phyloP scores from a whole-genome alignment of 768 basidiomycete genomes.

The Termitomyces titanicus region DNA sequence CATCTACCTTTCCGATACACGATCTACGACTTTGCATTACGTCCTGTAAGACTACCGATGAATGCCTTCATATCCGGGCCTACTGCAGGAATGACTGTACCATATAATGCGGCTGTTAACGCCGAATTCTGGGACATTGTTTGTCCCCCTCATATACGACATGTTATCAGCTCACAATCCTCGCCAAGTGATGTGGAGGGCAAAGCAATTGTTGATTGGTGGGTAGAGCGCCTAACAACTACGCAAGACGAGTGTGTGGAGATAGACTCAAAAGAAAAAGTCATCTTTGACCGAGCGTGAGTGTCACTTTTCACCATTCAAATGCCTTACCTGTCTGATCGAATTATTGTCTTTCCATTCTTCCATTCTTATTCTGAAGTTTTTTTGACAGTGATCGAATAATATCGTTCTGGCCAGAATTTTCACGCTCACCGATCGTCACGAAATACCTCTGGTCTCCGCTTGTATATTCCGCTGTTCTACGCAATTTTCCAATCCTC shows the following conservation, averaged over 20 bases:
- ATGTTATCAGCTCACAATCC: conserved; percentile 30
- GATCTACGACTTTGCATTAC: conserved; percentile 48
- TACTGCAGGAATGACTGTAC: conserved; percentile 43
- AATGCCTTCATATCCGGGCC: conserved; percentile 59
- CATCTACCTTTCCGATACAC: conserved; percentile 50
- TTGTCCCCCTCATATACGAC: conserved; percentile 37
- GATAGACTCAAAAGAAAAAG: conserved; percentile 34
- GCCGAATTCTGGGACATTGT: conserved; percentile 45
- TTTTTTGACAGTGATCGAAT: conserved; percentile 43
- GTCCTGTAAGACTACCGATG: conserved; percentile 49
- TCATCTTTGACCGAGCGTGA: conserved; percentile 48
- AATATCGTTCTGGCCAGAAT: conserved; percentile 39
- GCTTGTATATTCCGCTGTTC: conserved; percentile 48
- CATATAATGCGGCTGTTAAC: conserved; percentile 36
- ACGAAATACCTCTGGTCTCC: conserved; percentile 60
- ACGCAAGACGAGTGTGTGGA: conserved; percentile 40
- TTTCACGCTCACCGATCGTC: conserved; percentile 46
- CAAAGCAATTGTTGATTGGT: conserved; percentile 43
- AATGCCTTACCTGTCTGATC: not conserved
- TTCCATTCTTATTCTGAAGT: conserved; percentile 41
- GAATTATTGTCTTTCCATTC: conserved; percentile 14
- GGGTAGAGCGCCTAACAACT: conserved; percentile 35
- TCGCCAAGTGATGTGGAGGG: conserved; percentile 38
- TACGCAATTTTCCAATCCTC: conserved; percentile 43
- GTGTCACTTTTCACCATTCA: conserved; percentile 14